Base-by-base conservation (phyloP, 2,329 filamentous ascomycete species). In the Leptographium procerum region DNA sequence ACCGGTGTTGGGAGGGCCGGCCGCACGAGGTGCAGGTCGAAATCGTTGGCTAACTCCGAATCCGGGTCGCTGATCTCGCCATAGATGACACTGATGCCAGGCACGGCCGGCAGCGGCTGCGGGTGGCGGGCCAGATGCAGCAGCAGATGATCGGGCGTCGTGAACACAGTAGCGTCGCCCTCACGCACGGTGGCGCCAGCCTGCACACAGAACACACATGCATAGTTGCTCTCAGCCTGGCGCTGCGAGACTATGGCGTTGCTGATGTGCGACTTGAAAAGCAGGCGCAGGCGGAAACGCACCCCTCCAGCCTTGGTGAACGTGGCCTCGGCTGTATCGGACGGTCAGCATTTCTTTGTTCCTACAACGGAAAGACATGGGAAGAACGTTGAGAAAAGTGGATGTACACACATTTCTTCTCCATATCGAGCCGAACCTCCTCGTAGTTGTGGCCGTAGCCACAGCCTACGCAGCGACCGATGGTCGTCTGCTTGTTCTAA, bases 211-310 rank as follows among this genome's bases (percentile, higher is more conserved):
- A 73, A 75, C 1, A 75, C 62, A 55, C 73, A 75, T 5, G 67
- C 72, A 58, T 72, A 74, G 52, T 69, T 64, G 55, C 68, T 66
- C 29, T 71, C 68, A 36, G 66, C 63, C 36, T 69, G 63, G 28
- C 63, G 63, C 47, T 61, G 60, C 48, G 63, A 64, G 31, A 14
- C 64, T 19, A 64, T 64, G 6, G 60, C 64, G 14, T 66, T 67
- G n/a, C 65, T 58, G 3, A 76, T 60, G 57, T 76, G 74, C 16
- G 71, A 74, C 57, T 76, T 76, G 65, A 71, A 74, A 13, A 75
- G 67, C 29, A 76, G 68, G 0, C 73, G 70, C 16, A 73, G 66
- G 6, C 73, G 73, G 63, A 72, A 75, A 1, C 67, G 64, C 5
- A 72, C 65, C 3, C 71, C 65, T 3, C 71, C 72, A 6, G 63